Evolutionary conservation across 179 eudicot genomes (phyloP).

Genomic region (Spinacia oleracea): DNA sequence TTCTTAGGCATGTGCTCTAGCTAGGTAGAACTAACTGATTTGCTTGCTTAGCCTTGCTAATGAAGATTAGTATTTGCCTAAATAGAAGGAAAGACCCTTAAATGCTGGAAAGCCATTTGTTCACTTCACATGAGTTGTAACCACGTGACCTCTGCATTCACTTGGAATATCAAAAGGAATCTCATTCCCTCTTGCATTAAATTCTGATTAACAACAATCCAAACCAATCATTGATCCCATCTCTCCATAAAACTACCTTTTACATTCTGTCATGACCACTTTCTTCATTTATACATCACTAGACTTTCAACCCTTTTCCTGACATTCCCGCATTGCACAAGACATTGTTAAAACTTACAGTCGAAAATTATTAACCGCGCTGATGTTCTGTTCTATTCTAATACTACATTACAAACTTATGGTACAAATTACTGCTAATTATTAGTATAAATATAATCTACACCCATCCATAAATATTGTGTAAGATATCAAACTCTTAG

Average conservation of each 20-base stretch:
- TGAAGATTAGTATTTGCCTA: slow-evolving; percentile 22
- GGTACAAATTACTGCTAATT: slow-evolving; percentile 27
- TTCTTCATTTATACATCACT: slow-evolving; percentile 12
- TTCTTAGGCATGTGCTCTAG: slow-evolving; percentile 28
- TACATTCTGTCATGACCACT: slow-evolving; percentile 2
- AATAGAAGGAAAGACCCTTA: slow-evolving; percentile 7
- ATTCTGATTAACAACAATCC: slow-evolving; percentile 36
- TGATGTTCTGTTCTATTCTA: not conserved
- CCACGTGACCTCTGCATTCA: slow-evolving; percentile 38
- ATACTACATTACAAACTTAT: slow-evolving; percentile 26
- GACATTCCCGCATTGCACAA: slow-evolving; percentile 10
- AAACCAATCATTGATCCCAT: slow-evolving; percentile 54
- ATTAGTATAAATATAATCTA: slow-evolving; percentile 30
- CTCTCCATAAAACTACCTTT: slow-evolving; percentile 27
- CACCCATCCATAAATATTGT: slow-evolving; percentile 21
- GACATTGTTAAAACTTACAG: slow-evolving; percentile 4
- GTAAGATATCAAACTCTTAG: slow-evolving; percentile 14
- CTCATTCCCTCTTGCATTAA: slow-evolving; percentile 40
- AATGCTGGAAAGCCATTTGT: slow-evolving; percentile 7
- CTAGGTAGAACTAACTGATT: not conserved
- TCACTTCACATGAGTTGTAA: slow-evolving; percentile 28
- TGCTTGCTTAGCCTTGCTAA: slow-evolving; percentile 21
- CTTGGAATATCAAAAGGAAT: slow-evolving; percentile 27
- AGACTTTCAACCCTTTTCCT: slow-evolving; percentile 12
- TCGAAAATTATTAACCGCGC: not conserved